A percentile compares a stretch with the other conserved stretches of the same genome.
phyloP scores from a whole-genome alignment of 2,329 filamentous ascomycete species.

The Leptographium wingfieldii region DNA sequence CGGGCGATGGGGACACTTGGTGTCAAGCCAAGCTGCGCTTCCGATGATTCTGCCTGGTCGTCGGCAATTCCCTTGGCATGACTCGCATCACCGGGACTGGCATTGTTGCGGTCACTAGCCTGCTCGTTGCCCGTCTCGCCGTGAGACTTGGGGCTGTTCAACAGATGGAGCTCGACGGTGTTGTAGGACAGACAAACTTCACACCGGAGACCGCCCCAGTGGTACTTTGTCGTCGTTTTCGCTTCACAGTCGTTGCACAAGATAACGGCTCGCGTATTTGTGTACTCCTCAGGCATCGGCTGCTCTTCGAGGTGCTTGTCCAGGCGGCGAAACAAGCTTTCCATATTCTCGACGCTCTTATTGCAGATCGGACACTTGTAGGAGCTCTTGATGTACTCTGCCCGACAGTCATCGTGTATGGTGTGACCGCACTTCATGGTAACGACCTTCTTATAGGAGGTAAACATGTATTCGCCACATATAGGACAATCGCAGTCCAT shows the following conservation, averaged over 20 bases:
- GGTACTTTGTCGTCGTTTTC: conserved; percentile 75
- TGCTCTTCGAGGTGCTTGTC: conserved; percentile 79
- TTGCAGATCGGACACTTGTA: conserved; percentile 97
- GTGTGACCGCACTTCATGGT: conserved; percentile 95
- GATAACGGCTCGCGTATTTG: conserved; percentile 66
- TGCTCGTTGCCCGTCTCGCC: conserved; percentile 13
- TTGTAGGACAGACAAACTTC: conserved; percentile 59
- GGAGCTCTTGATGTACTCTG: conserved; percentile 74
- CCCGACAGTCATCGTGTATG: conserved; percentile 83
- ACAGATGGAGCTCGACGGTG: conserved; percentile 46
- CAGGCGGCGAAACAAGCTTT: conserved; percentile 80
- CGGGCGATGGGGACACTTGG: neutral
- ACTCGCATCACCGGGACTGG: neutral
- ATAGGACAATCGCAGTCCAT: conserved; percentile 96
- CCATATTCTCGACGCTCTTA: conserved; percentile 96
- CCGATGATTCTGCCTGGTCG: neutral
- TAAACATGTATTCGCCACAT: conserved; percentile 94
- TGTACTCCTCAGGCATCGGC: conserved; percentile 82
- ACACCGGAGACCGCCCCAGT: conserved; percentile 92
- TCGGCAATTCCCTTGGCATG: neutral
- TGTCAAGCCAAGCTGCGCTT: neutral
- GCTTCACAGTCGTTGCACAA: conserved; percentile 92
- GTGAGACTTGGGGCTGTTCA: conserved; percentile 34
- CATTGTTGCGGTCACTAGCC: neutral
- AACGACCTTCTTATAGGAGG: conserved; percentile 73